phyloP scores from a whole-genome alignment of 2,329 filamentous ascomycete species.

The Ophiocordyceps polyrhachis-furcata region DNA sequence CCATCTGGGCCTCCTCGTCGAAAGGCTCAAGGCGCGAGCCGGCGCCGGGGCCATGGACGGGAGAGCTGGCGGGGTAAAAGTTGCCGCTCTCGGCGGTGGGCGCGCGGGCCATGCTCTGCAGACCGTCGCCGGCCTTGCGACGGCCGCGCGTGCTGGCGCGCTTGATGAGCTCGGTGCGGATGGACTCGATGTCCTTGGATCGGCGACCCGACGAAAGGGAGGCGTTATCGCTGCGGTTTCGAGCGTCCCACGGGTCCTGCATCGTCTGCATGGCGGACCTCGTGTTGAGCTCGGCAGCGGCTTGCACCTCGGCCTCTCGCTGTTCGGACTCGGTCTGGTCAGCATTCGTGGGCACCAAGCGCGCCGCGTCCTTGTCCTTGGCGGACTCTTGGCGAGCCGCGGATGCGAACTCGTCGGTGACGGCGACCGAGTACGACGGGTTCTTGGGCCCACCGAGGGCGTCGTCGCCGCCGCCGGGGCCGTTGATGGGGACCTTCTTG shows the following conservation, averaged over 20 bases:
- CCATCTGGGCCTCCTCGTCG: constrained; percentile 25
- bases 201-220: constrained; percentile 13
- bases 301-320: constrained; percentile 21
- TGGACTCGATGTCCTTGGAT: constrained; percentile 18
- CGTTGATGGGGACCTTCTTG: constrained; percentile 71
- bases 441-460: constrained; percentile 48
- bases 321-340: constrained; percentile 10
- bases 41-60: constrained; percentile 9
- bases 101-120: constrained; percentile 16
- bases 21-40: constrained; percentile 16
- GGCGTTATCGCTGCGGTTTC: constrained; percentile 1
- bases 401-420: constrained; percentile 49
- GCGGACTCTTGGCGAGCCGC: constrained; percentile 41
- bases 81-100: constrained; percentile 1
- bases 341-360: constrained; percentile 37
- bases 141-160: constrained; percentile 28
- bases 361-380: constrained; percentile 41
- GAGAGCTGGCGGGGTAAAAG: constrained; percentile 6
- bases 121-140: constrained; percentile 27
- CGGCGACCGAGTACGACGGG: constrained; percentile 62
- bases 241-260: constrained; percentile 7
- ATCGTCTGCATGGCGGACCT: constrained; percentile 11
- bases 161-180: constrained; percentile 18
- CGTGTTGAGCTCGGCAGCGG: constrained; percentile 25
- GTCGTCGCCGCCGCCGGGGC: constrained; percentile 53